Percentiles rank a stretch among this genome's conserved stretches.
Conservation (phyloP, 1,284 basidiomycete species). For the Porodaedalea pini region DNA sequence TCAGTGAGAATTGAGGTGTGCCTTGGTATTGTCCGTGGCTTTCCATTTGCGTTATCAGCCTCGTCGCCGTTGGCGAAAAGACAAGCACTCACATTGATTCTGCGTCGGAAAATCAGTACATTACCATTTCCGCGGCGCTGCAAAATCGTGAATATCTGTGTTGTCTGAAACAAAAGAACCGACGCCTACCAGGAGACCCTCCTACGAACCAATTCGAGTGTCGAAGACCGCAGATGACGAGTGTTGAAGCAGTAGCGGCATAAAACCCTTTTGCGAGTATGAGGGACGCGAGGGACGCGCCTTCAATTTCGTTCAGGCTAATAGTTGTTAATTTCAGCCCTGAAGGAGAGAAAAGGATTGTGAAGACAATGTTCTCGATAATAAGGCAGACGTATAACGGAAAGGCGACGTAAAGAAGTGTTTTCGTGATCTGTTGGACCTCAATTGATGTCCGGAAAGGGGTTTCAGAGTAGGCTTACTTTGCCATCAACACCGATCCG, state of each 20-base stretch:
- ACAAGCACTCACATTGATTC: no score
- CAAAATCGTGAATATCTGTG: no score
- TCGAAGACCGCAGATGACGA: background rate
- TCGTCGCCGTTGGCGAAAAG: no score
- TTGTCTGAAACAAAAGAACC: no score
- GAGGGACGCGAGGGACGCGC: background rate
- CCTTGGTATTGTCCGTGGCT: no score
- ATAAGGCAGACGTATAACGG: background rate
- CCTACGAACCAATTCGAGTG: background rate
- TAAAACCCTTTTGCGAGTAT: background rate
- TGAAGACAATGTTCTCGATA: slow-evolving; percentile 1
- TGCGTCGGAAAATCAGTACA: no score
- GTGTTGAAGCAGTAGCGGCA: background rate
- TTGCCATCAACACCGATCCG: background rate
- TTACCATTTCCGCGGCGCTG: no score
- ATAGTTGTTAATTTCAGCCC: background rate
- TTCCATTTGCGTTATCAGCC: no score
- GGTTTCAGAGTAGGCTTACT: background rate
- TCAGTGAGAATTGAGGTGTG: no score
- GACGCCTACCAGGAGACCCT: no score
- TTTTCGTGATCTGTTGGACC: background rate
- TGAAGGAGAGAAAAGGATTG: slow-evolving; percentile 1
- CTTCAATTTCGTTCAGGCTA: background rate
- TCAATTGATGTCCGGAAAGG: background rate
- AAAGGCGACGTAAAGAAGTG: background rate